Percentiles rank a stretch among this genome's conserved stretches.
These are phyloP conservation scores for Lactarius pseudohatsudake DNA, from an alignment of 768 basidiomycete genomes.

Conservation along the genomic window DNA sequence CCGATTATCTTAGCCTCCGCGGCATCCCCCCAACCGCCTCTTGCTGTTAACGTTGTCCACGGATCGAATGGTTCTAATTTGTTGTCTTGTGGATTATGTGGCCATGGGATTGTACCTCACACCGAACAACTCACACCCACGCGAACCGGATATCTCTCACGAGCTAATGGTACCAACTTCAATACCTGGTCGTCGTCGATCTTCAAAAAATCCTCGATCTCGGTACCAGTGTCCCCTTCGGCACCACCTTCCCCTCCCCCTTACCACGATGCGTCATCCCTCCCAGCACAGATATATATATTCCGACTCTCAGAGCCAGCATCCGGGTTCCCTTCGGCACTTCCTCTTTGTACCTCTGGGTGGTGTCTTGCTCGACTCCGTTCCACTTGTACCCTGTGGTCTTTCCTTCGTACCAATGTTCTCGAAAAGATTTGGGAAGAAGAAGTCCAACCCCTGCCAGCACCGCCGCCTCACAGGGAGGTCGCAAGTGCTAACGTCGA, in stretches of 20 bases:
- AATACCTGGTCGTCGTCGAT: conserved; percentile 56
- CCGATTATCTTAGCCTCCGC: conserved; percentile 57
- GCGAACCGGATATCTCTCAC: conserved; percentile 35
- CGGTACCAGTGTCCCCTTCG: conserved; percentile 35
- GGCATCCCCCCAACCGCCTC: conserved; percentile 38
- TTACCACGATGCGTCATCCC: conserved; percentile 31
- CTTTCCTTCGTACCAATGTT: conserved; percentile 78
- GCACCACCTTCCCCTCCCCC: conserved; percentile 40
- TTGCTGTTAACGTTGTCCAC: conserved; percentile 38
- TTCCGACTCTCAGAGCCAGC: conserved; percentile 55
- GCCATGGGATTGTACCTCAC: conserved; percentile 51
- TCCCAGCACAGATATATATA: conserved; percentile 55
- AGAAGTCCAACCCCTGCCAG: conserved; percentile 44
- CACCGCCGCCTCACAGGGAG: conserved; percentile 34
- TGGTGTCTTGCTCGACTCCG: conserved; percentile 85
- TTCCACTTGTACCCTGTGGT: conserved; percentile 88
- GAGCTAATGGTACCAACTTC: conserved; percentile 34
- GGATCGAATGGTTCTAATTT: conserved; percentile 47
- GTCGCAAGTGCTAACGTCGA: conserved; percentile 30
- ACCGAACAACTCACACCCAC: conserved; percentile 36
- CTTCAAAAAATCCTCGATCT: conserved; percentile 53
- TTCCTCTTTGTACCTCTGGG: conserved; percentile 75
- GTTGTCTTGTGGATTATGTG: conserved; percentile 81
- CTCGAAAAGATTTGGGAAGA: conserved; percentile 91
- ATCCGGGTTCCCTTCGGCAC: conserved; percentile 32